Conservation (phyloP, 768 basidiomycete species). For the Neoboletus brunneissimus region DNA sequence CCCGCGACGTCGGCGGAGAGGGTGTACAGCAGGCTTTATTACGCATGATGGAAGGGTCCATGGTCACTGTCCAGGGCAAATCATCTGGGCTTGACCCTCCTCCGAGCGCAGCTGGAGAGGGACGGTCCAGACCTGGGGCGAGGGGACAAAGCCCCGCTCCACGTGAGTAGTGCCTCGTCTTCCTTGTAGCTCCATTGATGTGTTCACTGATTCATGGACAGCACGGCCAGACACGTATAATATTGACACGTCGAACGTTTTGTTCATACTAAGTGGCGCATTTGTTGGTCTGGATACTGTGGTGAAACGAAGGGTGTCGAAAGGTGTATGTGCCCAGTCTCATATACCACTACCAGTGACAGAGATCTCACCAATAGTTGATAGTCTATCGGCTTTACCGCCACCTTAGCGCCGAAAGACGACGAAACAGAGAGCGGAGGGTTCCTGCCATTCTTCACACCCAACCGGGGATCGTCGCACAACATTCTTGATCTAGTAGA, state of each 20-base stretch:
- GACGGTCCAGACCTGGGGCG: constrained; percentile 49
- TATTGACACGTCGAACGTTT: constrained; percentile 84
- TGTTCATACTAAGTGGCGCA: constrained; percentile 95
- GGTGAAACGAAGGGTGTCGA: constrained; percentile 74
- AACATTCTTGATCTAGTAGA: constrained; percentile 69
- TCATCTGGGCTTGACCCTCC: constrained; percentile 47
- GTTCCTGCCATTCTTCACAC: constrained; percentile 71
- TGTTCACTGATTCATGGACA: constrained; percentile 25
- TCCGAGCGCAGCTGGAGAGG: constrained; percentile 42
- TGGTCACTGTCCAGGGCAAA: constrained; percentile 79
- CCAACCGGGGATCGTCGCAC: constrained; percentile 55
- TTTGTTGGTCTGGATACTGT: constrained; percentile 89
- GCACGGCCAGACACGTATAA: constrained; percentile 65
- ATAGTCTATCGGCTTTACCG: constrained; percentile 88
- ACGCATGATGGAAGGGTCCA: constrained; percentile 91
- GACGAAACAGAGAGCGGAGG: constrained; percentile 37
- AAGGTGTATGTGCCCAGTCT: constrained; percentile 60
- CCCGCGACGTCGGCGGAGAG: constrained; percentile 90
- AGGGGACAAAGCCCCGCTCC: constrained; percentile 40
- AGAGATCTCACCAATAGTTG: not conserved
- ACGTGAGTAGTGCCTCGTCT: constrained; percentile 13
- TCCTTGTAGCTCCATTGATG: not conserved
- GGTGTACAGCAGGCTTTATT: constrained; percentile 93
- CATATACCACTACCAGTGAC: not conserved
- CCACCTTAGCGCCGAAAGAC: constrained; percentile 42